These are phyloP conservation scores for Ramichloridium luteum DNA, from an alignment of 2,329 filamentous ascomycete genomes.

Conservation along the genomic window DNA sequence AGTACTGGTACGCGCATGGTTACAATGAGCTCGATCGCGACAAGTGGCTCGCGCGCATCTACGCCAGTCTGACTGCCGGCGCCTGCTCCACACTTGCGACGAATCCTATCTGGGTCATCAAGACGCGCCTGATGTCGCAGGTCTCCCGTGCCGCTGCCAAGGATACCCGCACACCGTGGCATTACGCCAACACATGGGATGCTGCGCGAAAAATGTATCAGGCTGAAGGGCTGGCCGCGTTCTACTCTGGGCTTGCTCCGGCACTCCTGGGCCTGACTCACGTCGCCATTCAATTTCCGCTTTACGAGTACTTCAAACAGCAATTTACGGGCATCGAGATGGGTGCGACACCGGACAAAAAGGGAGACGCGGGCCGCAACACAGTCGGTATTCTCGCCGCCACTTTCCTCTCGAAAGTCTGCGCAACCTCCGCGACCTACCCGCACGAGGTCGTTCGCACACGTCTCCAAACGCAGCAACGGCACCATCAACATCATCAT, in stretches of 20 bases:
- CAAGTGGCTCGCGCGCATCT: conserved; percentile 66
- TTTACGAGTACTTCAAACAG: conserved; percentile 88
- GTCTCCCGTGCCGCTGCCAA: conserved; percentile 46
- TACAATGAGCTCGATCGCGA: conserved; percentile 36
- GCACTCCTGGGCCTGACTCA: conserved; percentile 85
- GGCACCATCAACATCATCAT: conserved; percentile 42
- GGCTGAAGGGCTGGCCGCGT: conserved; percentile 75
- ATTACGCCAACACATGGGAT: conserved; percentile 81
- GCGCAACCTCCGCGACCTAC: conserved; percentile 90
- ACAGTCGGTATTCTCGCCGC: conserved; percentile 77
- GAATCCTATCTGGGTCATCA: conserved; percentile 99
- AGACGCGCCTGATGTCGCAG: conserved; percentile 95
- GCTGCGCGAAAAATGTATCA: conserved; percentile 93
- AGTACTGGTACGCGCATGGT: conserved; percentile 51
- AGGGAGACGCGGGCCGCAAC: conserved; percentile 41
- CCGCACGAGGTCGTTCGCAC: conserved; percentile 95
- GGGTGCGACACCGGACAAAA: conserved; percentile 54
- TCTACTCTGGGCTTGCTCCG: conserved; percentile 89
- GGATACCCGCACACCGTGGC: conserved; percentile 61
- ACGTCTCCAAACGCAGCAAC: conserved; percentile 81
- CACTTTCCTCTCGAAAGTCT: conserved; percentile 85
- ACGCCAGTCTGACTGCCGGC: conserved; percentile 81
- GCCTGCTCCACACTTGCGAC: conserved; percentile 87
- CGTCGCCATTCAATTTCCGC: conserved; percentile 92
- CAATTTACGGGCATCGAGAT: conserved; percentile 82